These are phyloP conservation scores for Paxillus ammoniavirescens DNA, from an alignment of 768 basidiomycete species.

Conservation along the genomic window DNA sequence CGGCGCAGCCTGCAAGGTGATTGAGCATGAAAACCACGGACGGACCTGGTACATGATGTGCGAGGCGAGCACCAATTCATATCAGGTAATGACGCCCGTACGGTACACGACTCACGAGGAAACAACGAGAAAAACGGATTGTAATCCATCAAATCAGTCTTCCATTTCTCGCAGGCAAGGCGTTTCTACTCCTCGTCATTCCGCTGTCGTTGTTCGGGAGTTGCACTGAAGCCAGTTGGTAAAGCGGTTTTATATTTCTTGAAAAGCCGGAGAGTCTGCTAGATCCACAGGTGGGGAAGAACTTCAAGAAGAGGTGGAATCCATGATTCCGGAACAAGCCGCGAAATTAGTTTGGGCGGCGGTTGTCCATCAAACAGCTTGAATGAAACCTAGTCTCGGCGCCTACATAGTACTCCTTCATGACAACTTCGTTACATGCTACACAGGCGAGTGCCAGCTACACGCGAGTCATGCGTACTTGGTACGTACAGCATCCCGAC, in stretches of 20 bases:
- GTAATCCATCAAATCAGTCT: constrained; percentile 45
- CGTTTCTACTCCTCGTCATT: constrained; percentile 36
- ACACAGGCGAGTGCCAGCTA: too few species aligned
- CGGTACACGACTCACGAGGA: too few species aligned
- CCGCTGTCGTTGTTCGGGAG: constrained; percentile 40
- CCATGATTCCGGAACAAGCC: constrained; percentile 23
- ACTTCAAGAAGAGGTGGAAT: constrained; percentile 22
- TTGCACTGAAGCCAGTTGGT: constrained; percentile 48
- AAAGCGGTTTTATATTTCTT: constrained; percentile 36
- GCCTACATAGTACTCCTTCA: too few species aligned
- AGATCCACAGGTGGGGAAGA: constrained; percentile 17
- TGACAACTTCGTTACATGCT: too few species aligned
- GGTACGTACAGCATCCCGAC: too few species aligned
- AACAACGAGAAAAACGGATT: constrained; percentile 46
- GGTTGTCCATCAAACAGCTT: too few species aligned
- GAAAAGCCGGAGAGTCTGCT: constrained; percentile 35
- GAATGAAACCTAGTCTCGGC: too few species aligned
- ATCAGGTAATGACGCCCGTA: constrained; percentile 6
- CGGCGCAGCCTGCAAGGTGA: constrained; percentile 73
- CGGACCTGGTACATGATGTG: constrained; percentile 57
- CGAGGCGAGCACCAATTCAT: constrained; percentile 7
- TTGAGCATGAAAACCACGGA: constrained; percentile 88
- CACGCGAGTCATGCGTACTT: too few species aligned
- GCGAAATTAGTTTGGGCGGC: too few species aligned
- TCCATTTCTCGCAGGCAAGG: constrained; percentile 65